Evolutionary conservation across 2,329 filamentous ascomycete genomes (phyloP), one percentile per base, ranked within the genome.

Genomic region (Penicillium sp.): DNA sequence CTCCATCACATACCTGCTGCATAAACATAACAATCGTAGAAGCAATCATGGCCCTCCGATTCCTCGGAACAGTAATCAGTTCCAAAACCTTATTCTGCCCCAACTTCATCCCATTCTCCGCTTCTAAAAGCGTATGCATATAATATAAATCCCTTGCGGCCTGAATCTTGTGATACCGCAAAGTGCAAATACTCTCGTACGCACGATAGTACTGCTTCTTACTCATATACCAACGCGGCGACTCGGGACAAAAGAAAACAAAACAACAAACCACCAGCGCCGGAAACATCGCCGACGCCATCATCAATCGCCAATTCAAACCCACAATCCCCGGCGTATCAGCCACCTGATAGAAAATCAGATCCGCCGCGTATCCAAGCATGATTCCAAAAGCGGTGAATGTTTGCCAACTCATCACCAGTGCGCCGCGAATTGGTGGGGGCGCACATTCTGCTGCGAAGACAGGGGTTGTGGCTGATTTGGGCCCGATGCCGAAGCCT

Each of bases 351-450:
- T 85, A 88, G 71, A 90, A 88, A 8, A 84, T 85, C 30, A 89
- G 78, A 68, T 88, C 86, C 51, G 83, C 86, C 7, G 82, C 83
- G 71, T 84, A 89, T 17, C 87, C 87, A 17, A 79, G 76, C 83
- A 83, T 80, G 62, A 83, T 83, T 13, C 82, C 82, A 61, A 83
- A 82, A 0, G 79, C 81, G 4, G 78, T 80, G 78, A 79, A 84
- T 78, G 82, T 82, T 77, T 93, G 89, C 91, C 91, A 94, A 65
- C 88, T 88, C 91, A 94, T 94, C 65, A 93, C 90, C 19, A 95
- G 81, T 8, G 89, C 90, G 65, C 90, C 90, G 72, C 90, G 86
- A 58, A 92, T 88, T 5, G 79, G 75, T 1, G 89, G 87, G 0
- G 90, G 90, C 0, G 88, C 85, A 60, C 87, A 91, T 75, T 93